Base-by-base conservation (phyloP, 768 basidiomycete genomes). In the Infundibulicybe gibba region DNA sequence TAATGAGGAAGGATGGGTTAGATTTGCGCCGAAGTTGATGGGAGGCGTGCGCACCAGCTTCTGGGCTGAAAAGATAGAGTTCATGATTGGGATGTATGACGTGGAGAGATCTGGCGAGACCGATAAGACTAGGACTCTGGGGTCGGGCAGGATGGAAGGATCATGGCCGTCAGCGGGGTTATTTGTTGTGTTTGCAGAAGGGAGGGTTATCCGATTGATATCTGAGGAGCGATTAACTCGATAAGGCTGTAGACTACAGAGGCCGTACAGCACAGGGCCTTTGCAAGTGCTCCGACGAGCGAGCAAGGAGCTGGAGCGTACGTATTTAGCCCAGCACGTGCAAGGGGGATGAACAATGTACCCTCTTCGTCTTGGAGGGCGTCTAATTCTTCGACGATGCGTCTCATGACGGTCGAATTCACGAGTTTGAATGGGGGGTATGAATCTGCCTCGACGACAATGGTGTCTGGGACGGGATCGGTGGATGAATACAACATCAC, bases 61-160 rank as follows among this genome's bases (percentile, higher is more conserved):
- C 66, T 99, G 97, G 4, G 97, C 97, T 14, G 94, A 94, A 68
- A 99, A 99, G 41, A 98, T 98, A 45, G 94, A 86, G 62, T 98
- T 98, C 97, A 99, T 99, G 61, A 98, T 85, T 19, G 95, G 91
- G 41, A 98, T 95, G 66, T 99, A 99, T 9, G 94, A 91, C 6
- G 85, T 77, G 8, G 90, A 86, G 21, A 86, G 75, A 66, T 95
- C 90, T 13, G 91, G 90, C 10, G 94, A 95, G 45, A 97, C 93
- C 34, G 93, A 94, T 44, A 99, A 73, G 52, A 98, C 88, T 60
- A 66, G 64, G 38, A 71, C 69, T 41, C 65, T 62, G 45, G 69
- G 69, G 56, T 72, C 65, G 32, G 68, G 63, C 45, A 66, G 61
- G 40, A 59, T 55, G 35, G 59, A 51, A 3, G 61, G 58, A 51